These are phyloP conservation scores for Rehmannia glutinosa DNA, from an alignment of 257 asterid species.

Conservation along the genomic window DNA sequence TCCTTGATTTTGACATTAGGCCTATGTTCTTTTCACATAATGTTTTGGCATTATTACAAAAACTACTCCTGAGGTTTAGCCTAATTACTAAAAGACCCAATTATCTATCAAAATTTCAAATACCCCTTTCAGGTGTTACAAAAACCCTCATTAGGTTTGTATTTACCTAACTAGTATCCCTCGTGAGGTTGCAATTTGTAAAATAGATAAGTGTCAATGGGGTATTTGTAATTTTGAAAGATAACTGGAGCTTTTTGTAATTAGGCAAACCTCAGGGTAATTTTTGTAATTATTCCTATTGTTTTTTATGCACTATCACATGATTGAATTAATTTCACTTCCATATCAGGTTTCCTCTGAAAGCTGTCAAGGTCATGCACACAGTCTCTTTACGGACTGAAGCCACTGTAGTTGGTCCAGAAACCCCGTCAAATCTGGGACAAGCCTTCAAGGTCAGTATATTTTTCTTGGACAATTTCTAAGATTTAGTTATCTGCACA, in stretches of 20 bases:
- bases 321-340: slow-evolving; percentile 9
- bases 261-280: background rate
- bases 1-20: background rate
- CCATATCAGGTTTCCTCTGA: slow-evolving; percentile 64
- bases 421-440: slow-evolving; percentile 76
- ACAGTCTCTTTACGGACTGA: slow-evolving; percentile 88
- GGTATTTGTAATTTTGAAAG: background rate
- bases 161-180: too few relatives aligned
- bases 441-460: slow-evolving; percentile 78
- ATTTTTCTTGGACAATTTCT: background rate
- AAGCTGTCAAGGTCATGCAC: slow-evolving; percentile 98
- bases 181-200: background rate
- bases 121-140: background rate
- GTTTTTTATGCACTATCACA: background rate
- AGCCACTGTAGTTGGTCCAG: slow-evolving; percentile 71
- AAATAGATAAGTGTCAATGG: background rate
- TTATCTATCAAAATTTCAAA: background rate
- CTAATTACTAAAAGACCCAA: background rate
- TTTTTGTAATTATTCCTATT: background rate
- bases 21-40: background rate
- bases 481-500: background rate
- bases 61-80: background rate
- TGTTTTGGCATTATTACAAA: too few relatives aligned
- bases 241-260: background rate
- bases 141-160: too few relatives aligned